Conservation (phyloP, 164 flowering plant species). For the Echeveria elegans region DNA sequence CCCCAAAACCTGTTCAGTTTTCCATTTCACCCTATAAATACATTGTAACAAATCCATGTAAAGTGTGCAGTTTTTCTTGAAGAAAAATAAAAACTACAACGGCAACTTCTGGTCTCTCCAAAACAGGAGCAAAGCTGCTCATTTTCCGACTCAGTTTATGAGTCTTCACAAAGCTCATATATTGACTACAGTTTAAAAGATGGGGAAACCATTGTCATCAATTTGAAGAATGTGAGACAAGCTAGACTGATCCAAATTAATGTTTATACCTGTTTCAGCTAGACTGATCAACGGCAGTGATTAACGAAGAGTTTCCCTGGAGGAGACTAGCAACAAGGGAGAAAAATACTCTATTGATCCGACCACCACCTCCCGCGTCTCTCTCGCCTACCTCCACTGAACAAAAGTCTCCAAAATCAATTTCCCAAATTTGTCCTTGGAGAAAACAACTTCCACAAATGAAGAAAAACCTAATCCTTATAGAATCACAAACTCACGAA, state of each 20-base stretch:
- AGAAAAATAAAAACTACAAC: too few species aligned
- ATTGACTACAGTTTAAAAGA: conserved; percentile 94
- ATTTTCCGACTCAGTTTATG: too few species aligned
- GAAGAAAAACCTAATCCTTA: too few species aligned
- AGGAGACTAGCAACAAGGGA: conserved; percentile 38
- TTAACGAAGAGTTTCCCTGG: conserved; percentile 56
- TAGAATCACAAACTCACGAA: conserved; percentile 20
- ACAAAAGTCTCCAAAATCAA: conserved; percentile 25
- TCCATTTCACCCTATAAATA: too few species aligned
- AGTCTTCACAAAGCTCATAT: conserved; percentile 43
- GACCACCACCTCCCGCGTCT: conserved; percentile 73
- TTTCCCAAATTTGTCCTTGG: too few species aligned
- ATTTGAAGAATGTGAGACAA: conserved; percentile 60
- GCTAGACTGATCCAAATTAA: neutral
- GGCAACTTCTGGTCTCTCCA: too few species aligned
- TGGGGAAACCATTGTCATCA: conserved; percentile 80
- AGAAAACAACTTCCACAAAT: too few species aligned
- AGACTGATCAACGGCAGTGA: conserved; percentile 37
- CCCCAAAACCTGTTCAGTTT: too few species aligned
- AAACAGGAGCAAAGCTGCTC: too few species aligned
- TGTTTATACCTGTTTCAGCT: neutral
- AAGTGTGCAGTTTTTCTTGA: too few species aligned
- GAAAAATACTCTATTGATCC: conserved; percentile 32
- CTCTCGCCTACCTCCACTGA: conserved; percentile 42
- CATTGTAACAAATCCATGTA: too few species aligned